A percentile compares a stretch with the other conserved stretches of the same genome.
Conservation (phyloP, 2,329 filamentous ascomycete species). For the Claviceps spartinae region DNA sequence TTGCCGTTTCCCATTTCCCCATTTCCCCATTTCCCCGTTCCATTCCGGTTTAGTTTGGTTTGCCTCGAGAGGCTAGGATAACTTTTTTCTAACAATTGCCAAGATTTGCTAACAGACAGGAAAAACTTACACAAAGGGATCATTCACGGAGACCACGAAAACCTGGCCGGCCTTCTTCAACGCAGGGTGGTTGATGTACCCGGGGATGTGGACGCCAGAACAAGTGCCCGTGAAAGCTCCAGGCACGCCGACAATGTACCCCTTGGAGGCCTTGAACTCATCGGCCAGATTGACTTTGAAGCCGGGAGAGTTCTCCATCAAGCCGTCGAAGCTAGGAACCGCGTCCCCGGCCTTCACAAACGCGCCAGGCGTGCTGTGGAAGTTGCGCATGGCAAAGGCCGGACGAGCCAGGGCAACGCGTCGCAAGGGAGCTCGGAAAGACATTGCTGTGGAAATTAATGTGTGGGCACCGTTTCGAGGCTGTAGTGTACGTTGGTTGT, state of each 20-base stretch:
- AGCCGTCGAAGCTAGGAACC: conserved; percentile 62
- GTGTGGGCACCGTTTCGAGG: too few species aligned
- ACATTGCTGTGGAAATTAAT: conserved; percentile 14
- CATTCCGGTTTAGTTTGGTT: neutral
- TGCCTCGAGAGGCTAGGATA: too few species aligned
- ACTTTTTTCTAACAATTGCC: neutral
- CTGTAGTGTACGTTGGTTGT: too few species aligned
- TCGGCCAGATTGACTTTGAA: conserved; percentile 81
- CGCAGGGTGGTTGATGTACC: conserved; percentile 68
- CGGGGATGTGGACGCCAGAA: conserved; percentile 60
- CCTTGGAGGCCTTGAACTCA: conserved; percentile 58
- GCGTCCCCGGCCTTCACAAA: conserved; percentile 66
- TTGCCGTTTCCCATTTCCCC: neutral
- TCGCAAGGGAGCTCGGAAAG: conserved; percentile 23
- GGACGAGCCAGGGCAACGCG: conserved; percentile 19
- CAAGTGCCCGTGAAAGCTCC: conserved; percentile 55
- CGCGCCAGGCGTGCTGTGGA: conserved; percentile 50
- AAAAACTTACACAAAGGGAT: conserved; percentile 71
- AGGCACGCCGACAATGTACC: conserved; percentile 74
- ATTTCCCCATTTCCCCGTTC: neutral
- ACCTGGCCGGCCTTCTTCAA: conserved; percentile 71
- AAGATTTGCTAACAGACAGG: neutral
- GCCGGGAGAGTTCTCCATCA: conserved; percentile 75
- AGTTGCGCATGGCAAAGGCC: conserved; percentile 25
- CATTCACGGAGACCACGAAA: conserved; percentile 86